These are phyloP conservation scores for Thelonectria olida DNA, from an alignment of 2,329 filamentous ascomycete species.

Conservation along the genomic window DNA sequence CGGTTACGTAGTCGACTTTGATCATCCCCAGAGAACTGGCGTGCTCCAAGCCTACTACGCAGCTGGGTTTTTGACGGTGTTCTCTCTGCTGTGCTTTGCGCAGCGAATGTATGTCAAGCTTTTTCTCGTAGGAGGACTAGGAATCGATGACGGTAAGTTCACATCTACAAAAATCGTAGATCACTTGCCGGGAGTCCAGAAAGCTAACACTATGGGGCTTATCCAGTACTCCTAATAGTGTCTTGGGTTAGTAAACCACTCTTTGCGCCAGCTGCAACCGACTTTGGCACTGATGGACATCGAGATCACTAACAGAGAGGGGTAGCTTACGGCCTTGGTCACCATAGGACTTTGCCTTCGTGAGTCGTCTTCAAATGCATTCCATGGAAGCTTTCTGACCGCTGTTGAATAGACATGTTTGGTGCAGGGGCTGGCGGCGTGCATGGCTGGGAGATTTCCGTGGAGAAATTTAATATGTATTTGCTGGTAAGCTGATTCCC, in stretches of 20 bases:
- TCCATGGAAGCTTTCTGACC: not conserved
- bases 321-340: conserved; percentile 26
- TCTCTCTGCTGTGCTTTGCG: conserved; percentile 35
- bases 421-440: conserved; percentile 38
- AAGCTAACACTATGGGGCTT: not conserved
- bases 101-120: conserved; percentile 41
- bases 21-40: conserved; percentile 3
- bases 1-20: conserved; percentile 29
- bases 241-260: not conserved
- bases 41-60: conserved; percentile 35
- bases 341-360: conserved; percentile 33
- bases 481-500: conserved; percentile 29
- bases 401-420: conserved; percentile 38
- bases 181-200: not conserved
- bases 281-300: too few relatives aligned
- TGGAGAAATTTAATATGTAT: conserved; percentile 39
- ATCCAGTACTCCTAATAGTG: conserved; percentile 1
- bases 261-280: conserved; percentile 1
- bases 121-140: conserved; percentile 31
- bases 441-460: conserved; percentile 44
- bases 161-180: not conserved
- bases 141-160: conserved; percentile 39
- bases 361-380: not conserved
- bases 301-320: too few relatives aligned
- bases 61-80: conserved; percentile 27